Evolutionary conservation across 73 alveolate species (phyloP).

Genomic region (Symbiodinium natans): DNA sequence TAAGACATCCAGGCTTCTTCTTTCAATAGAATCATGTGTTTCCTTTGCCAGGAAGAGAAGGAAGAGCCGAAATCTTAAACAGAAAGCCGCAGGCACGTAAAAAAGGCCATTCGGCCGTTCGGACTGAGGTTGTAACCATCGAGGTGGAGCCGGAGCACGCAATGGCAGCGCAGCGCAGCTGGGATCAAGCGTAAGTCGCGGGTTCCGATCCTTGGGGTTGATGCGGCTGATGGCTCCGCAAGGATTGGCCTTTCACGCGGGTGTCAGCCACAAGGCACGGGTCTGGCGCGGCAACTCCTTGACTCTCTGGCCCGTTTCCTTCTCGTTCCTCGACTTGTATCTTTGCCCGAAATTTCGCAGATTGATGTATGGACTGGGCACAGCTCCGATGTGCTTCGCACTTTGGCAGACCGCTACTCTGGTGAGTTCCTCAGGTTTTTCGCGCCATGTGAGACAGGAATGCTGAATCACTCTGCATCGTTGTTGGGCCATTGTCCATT

Average conservation of each 20-base stretch:
- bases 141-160: slow-evolving; percentile 87
- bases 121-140: slow-evolving; percentile 28
- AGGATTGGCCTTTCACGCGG: slow-evolving; percentile 60
- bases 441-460: too few species aligned
- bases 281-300: too few species aligned
- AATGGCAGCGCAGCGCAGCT: slow-evolving; percentile 29
- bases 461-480: too few species aligned
- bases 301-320: too few species aligned
- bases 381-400: slow-evolving; percentile 52
- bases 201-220: too few species aligned
- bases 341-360: neutral
- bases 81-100: neutral
- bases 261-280: slow-evolving; percentile 23
- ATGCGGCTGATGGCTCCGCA: too few species aligned
- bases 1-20: too few species aligned
- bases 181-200: neutral
- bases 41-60: neutral
- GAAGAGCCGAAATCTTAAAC: neutral
- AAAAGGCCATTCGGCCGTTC: neutral
- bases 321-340: too few species aligned
- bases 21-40: too few species aligned
- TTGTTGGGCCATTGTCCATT: too few species aligned
- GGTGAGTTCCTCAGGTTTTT: neutral
- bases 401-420: slow-evolving; percentile 18
- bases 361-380: slow-evolving; percentile 66